A percentile compares a stretch with the other conserved stretches of the same genome.
Conservation (phyloP, 371 early-diverging fungal species). For the Basidiobolus heterosporus region DNA sequence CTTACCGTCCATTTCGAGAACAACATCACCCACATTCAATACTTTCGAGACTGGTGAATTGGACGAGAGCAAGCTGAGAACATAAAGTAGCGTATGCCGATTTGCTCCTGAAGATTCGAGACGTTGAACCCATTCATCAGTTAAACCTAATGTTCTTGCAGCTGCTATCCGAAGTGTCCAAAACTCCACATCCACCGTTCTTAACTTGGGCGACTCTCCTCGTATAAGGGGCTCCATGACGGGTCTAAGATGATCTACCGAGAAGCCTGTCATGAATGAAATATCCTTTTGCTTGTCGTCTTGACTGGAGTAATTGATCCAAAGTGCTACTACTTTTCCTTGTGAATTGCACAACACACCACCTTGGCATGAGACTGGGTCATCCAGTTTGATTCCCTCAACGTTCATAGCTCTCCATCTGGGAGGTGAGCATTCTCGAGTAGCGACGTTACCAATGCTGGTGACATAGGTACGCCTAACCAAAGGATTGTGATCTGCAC, state of each 20-base stretch:
- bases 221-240: conserved; percentile 17
- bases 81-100: conserved; percentile 47
- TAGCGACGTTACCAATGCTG: conserved; percentile 32
- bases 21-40: conserved; percentile 64
- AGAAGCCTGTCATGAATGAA: conserved; percentile 43
- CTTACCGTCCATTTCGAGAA: conserved; percentile 58
- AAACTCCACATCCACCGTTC: conserved; percentile 51
- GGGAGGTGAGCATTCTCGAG: conserved; percentile 34
- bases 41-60: conserved; percentile 32
- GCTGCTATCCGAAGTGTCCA: conserved; percentile 63
- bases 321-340: conserved; percentile 52
- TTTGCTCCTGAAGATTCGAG: conserved; percentile 45
- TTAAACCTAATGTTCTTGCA: conserved; percentile 61
- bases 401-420: conserved; percentile 55
- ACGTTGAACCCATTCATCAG: conserved; percentile 54
- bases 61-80: conserved; percentile 35
- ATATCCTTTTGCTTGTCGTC: conserved; percentile 42
- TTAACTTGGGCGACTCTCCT: conserved; percentile 23
- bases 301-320: conserved; percentile 54
- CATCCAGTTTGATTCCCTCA: conserved; percentile 59
- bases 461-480: conserved; percentile 33
- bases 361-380: conserved; percentile 28
- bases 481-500: conserved; percentile 24
- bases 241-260: conserved; percentile 18
- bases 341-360: conserved; percentile 54